Base-by-base conservation (phyloP, 2,329 filamentous ascomycete species). In the Ustulina deusta region DNA sequence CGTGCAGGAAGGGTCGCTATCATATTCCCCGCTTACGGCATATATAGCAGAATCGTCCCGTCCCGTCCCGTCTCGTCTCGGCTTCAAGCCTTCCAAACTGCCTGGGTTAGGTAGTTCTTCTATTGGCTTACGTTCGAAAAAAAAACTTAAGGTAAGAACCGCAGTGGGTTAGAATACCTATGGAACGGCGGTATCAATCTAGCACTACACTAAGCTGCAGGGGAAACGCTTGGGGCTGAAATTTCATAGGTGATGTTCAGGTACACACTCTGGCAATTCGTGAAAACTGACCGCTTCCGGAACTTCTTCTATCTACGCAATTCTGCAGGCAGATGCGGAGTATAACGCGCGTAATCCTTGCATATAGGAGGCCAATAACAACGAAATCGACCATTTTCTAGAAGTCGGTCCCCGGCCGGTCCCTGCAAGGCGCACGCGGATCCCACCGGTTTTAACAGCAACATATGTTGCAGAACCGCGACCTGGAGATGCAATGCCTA, bases 391-490 rank as follows among this genome's bases (percentile, higher is more conserved):
- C 44, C 42, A 25, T 52, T 52, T 29, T 49, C 46, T 49, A 32
- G 27, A 49, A 56, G 46, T n/a, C 29, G 22, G 27, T 46, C 36
- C 44, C 58, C 62, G 46, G n/a, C n/a, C n/a, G n/a, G n/a, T n/a
- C n/a, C n/a, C 59, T 58, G 52, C 52, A 34, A 54, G 34, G 13
- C 22, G n/a, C 52, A 56, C 52, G 15, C 52, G 22, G 15, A 6
- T 56, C 13, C 36, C 15, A 49, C 11, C 22, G 22, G 15, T 27
- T 49, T 27, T 5, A 25, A 2, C 20, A 13, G 20, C 9, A 29
- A 17, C 25, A 2, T 34, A 20, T 11, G 11, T 20, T 55, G 36
- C 17, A 25, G 25, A 25, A 32, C 48, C 10, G 32, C 25, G 7
- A 29, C 29, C 36, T 5, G 20, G 25, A 48, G 20, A 6, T 9